phyloP scores from a whole-genome alignment of 768 basidiomycete genomes.

The Amanita subjunquillea region DNA sequence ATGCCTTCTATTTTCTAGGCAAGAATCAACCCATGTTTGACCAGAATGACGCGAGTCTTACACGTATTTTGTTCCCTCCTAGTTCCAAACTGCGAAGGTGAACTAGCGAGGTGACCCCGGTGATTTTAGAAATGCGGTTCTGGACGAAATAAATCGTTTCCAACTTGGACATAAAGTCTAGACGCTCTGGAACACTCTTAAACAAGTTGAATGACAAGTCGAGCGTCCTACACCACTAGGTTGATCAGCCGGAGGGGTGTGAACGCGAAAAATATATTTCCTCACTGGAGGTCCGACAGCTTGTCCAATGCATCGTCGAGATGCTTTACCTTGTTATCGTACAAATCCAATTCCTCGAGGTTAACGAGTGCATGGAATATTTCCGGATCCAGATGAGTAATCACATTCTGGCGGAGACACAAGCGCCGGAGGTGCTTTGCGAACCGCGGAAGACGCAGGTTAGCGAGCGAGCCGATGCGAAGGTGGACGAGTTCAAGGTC shows the following conservation, averaged over 20 bases:
- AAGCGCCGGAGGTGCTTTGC: slow-evolving; percentile 56
- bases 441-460: slow-evolving; percentile 68
- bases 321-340: slow-evolving; percentile 88
- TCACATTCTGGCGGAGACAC: slow-evolving; percentile 81
- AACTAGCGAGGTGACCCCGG: slow-evolving; percentile 41
- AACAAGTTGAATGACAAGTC: slow-evolving; percentile 96
- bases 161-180: slow-evolving; percentile 50
- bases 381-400: slow-evolving; percentile 61
- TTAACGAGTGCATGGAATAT: slow-evolving; percentile 55
- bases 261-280: not conserved
- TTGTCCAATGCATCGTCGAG: slow-evolving; percentile 57
- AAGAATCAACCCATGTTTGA: slow-evolving; percentile 1
- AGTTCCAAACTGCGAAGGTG: slow-evolving; percentile 79
- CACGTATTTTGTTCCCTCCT: slow-evolving; percentile 88
- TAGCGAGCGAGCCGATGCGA: slow-evolving; percentile 56
- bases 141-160: slow-evolving; percentile 89
- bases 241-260: not conserved
- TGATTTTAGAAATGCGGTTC: slow-evolving; percentile 83
- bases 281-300: slow-evolving; percentile 47
- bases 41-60: slow-evolving; percentile 24
- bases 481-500: slow-evolving; percentile 83
- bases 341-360: slow-evolving; percentile 87
- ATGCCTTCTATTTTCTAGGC: slow-evolving; percentile 82
- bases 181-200: slow-evolving; percentile 52
- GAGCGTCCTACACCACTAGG: slow-evolving; percentile 41